Evolutionary conservation across 2,329 filamentous ascomycete species (phyloP).

Genomic region (Clonostachys solani): DNA sequence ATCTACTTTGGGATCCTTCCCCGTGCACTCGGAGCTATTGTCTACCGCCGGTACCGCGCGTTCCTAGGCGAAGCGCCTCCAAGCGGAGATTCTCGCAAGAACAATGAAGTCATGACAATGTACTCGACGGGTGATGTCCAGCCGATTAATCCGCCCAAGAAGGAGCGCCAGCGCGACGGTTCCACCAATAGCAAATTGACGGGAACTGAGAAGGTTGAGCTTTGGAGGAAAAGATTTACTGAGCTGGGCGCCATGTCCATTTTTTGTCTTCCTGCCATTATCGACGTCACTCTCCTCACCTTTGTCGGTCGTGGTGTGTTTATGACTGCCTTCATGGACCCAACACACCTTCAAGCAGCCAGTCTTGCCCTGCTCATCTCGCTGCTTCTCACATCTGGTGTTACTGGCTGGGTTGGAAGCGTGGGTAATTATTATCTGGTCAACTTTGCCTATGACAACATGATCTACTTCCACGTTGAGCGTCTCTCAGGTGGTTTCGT

Average conservation of each 20-base stretch:
- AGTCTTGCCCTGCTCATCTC: slow-evolving; percentile 52
- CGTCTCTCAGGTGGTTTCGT: slow-evolving; percentile 43
- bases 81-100: slow-evolving; percentile 11
- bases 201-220: slow-evolving; percentile 5
- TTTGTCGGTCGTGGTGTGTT: slow-evolving; percentile 57
- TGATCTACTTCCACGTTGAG: slow-evolving; percentile 34
- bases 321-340: slow-evolving; percentile 51
- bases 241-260: slow-evolving; percentile 54
- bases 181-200: slow-evolving; percentile 3
- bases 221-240: slow-evolving; percentile 21
- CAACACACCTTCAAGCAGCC: slow-evolving; percentile 47
- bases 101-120: slow-evolving; percentile 24
- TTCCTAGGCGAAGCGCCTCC: slow-evolving; percentile 18
- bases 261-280: slow-evolving; percentile 57
- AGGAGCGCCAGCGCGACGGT: not conserved
- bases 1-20: slow-evolving; percentile 55
- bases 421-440: slow-evolving; percentile 58
- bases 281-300: slow-evolving; percentile 56
- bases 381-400: slow-evolving; percentile 53
- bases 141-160: not conserved
- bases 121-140: slow-evolving; percentile 20
- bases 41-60: slow-evolving; percentile 22
- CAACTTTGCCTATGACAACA: slow-evolving; percentile 29
- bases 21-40: slow-evolving; percentile 37
- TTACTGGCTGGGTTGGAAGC: slow-evolving; percentile 60